Evolutionary conservation across 306 rosid genomes (phyloP), one percentile per base, ranked within the genome.

Genomic region (Echinosophora koreensis): DNA sequence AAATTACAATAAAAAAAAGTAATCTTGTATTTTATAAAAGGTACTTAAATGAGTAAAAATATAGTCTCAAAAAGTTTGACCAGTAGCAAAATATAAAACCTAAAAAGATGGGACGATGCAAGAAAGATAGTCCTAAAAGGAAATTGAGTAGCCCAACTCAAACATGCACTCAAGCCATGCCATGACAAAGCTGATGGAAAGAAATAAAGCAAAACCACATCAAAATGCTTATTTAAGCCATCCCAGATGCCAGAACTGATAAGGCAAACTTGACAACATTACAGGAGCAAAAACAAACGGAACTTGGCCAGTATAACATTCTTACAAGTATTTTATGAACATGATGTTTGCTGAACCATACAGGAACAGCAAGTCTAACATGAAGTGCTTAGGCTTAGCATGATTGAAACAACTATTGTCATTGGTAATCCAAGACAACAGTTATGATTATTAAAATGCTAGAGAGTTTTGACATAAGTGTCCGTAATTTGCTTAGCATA

Each of bases 401-500:
- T 32, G 32, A 64, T 17, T 54, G 11, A 38, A 80, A 41, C 69
- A 77, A 55, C 32, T 18, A 65, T 58, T 22, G 22, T 57, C 75
- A 35, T 56, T 44, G 63, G 69, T 38, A 66, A 59, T 17, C 35
- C 73, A 64, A 59, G 12, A 69, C 61, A 49, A 37, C 0, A 59
- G 49, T 75, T 68, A 66, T 51, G 60, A 68, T 14, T 41, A 39
- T 49, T 18, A 62, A 66, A 57, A 47, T 44, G 57, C 28, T 6
- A 34, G 56, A 52, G 34, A 12, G 72, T 2, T 39, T 59, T 37
- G 12, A 27, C 39, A 27, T 10, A 57, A 47, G 50, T 27, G 8
- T 51, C 71, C 42, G n/a, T 18, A 69, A 49, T 82, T 54, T 61
- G 56, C 54, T 44, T 44, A 63, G 76, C 58, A 66, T 59, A 18